A percentile compares a stretch with the other conserved stretches of the same genome.
These are phyloP conservation scores for Davidsoniella australis DNA, from an alignment of 2,329 filamentous ascomycete species.

Conservation along the genomic window DNA sequence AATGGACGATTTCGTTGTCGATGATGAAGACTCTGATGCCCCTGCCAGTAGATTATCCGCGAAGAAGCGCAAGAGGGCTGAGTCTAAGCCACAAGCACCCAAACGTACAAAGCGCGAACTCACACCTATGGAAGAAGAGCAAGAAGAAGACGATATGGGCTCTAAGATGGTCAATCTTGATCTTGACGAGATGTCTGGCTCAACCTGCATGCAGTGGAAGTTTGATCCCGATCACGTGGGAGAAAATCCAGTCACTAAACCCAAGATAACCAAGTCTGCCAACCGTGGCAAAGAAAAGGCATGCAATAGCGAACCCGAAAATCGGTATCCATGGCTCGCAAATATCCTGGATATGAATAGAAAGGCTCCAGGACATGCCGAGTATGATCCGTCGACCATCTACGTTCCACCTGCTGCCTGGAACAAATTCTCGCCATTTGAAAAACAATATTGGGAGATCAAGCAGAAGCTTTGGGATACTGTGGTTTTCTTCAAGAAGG, in stretches of 20 bases:
- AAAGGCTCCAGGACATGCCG: slow-evolving; percentile 59
- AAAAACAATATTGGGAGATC: slow-evolving; percentile 98
- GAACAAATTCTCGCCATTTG: slow-evolving; percentile 76
- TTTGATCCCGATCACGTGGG: slow-evolving; percentile 33
- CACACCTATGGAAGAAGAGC: slow-evolving; percentile 20
- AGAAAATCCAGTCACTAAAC: slow-evolving; percentile 16
- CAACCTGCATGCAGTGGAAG: slow-evolving; percentile 50
- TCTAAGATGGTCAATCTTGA: slow-evolving; percentile 28
- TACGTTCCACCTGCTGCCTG: slow-evolving; percentile 72
- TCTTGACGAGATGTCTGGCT: slow-evolving; percentile 29
- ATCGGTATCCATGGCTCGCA: slow-evolving; percentile 81
- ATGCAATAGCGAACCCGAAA: slow-evolving; percentile 64
- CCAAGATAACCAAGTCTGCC: slow-evolving; percentile 12
- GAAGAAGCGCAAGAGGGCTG: slow-evolving; percentile 60
- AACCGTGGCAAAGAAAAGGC: slow-evolving; percentile 45
- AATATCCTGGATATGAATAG: slow-evolving; percentile 71
- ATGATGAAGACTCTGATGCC: slow-evolving; percentile 74
- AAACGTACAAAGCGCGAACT: slow-evolving; percentile 36
- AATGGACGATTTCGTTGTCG: slow-evolving; percentile 73
- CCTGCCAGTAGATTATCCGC: slow-evolving; percentile 26
- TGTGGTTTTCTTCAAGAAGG: slow-evolving; percentile 98
- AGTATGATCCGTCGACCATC: slow-evolving; percentile 83
- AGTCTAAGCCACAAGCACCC: slow-evolving; percentile 33
- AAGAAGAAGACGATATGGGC: slow-evolving; percentile 28
- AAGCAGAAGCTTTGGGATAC: slow-evolving; percentile 97